Base-by-base conservation (phyloP, 352 stramenopile species). In the Phytopythium montanum region DNA sequence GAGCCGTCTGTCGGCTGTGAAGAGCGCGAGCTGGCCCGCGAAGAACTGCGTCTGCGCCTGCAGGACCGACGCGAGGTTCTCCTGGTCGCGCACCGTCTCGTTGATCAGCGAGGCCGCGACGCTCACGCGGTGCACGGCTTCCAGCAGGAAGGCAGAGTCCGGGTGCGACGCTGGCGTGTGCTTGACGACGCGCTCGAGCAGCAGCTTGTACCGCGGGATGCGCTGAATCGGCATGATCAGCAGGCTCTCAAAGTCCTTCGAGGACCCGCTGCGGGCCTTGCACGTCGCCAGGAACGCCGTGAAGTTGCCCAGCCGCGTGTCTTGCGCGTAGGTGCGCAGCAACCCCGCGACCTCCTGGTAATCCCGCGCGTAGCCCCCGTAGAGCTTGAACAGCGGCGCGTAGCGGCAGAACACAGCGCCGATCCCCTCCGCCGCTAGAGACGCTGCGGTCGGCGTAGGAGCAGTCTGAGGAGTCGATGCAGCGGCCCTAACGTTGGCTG, bases 211-310 rank as follows among this genome's bases (percentile, higher is more conserved):
- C 1, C 90, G 75, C 21, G 92, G 92, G 36, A 98, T 94, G 6
- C 92, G 82, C 68, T 98, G 92, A 26, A 98, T 94, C 0, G 92
- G 92, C 77, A 95, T 94, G 63, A 98, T 97, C 34, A 98, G 61
- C 34, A 97, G 60, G 46, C 84, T 95, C 50, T 94, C 82, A 51
- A 96, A 95, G 55, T 66, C 79, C 56, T 91, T 86, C 14, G 70
- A 51, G 3, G 73, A 85, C 23, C 73, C 68, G 51, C 81, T 90
- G 49, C 70, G 68, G 13, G 55, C 57, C 33, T 76, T 70, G 58
- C 84, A 95, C 10, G 51, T 66, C 52, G 88, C 73, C 21, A 95
- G 59, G 38, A 92, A 87, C 12, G 64, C 59, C 0, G 68, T 70
- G 49, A 90, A 91, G 53, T 56, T 21, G 1, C 72, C 70, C 10